These are phyloP conservation scores for Colletotrichum tabaci DNA, from an alignment of 2,329 filamentous ascomycete species.

Conservation along the genomic window DNA sequence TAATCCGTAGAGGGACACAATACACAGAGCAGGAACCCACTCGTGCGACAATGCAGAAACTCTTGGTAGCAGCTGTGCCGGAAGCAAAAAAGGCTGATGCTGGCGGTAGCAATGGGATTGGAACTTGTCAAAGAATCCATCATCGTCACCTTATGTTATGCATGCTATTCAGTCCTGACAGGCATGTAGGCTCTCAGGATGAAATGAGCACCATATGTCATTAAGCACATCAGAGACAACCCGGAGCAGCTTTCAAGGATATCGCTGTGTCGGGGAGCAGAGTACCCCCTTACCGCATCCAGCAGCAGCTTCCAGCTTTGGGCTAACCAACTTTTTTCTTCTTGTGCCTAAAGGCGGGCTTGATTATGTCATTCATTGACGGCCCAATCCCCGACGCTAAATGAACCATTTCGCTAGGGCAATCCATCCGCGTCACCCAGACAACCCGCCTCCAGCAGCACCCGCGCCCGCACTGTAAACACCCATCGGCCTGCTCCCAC, in stretches of 20 bases:
- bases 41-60: slow-evolving; percentile 20
- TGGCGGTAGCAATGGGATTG: no score
- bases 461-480: slow-evolving; percentile 35
- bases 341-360: slow-evolving; percentile 18
- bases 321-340: background rate
- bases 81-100: no score
- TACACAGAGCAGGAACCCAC: background rate
- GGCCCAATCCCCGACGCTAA: slow-evolving; percentile 23
- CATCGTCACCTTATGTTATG: background rate
- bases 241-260: background rate
- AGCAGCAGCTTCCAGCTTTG: slow-evolving; percentile 2
- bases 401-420: slow-evolving; percentile 39
- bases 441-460: slow-evolving; percentile 30
- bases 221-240: background rate
- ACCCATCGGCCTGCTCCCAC: slow-evolving; percentile 23
- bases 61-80: background rate
- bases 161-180: background rate
- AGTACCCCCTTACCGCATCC: slow-evolving; percentile 18
- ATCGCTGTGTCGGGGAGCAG: slow-evolving; percentile 13
- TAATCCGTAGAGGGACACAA: no score
- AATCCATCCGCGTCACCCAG: slow-evolving; percentile 33
- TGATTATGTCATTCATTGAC: slow-evolving; percentile 33
- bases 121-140: background rate
- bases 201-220: background rate
- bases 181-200: no score